phyloP scores from a whole-genome alignment of 2,329 filamentous ascomycete species.

The Arthrobotrys musiformis region DNA sequence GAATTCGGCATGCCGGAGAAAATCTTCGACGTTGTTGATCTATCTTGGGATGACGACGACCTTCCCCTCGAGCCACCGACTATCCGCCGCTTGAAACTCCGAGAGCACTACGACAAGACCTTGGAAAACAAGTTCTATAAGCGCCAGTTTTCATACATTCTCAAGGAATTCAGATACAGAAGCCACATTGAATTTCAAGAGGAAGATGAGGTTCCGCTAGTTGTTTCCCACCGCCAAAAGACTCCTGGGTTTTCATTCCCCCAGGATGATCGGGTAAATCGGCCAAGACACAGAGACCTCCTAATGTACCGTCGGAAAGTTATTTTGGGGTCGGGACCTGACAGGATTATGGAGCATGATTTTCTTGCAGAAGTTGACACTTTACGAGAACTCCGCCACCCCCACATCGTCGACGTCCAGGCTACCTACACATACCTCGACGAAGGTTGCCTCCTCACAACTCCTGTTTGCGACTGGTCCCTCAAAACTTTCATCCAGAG shows the following conservation, averaged over 20 bases:
- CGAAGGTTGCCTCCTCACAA: conserved; percentile 73
- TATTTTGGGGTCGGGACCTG: conserved; percentile 65
- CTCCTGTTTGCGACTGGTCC: conserved; percentile 73
- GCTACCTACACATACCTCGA: conserved; percentile 75
- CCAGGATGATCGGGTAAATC: conserved; percentile 70
- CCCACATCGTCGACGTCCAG: conserved; percentile 76
- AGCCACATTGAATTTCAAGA: conserved; percentile 73
- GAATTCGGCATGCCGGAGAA: conserved; percentile 77
- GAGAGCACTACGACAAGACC: conserved; percentile 70
- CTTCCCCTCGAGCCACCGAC: conserved; percentile 75
- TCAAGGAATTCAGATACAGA: conserved; percentile 72
- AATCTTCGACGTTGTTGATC: conserved; percentile 78
- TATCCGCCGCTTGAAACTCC: conserved; percentile 72
- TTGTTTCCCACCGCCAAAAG: conserved; percentile 65
- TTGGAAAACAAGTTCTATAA: conserved; percentile 76
- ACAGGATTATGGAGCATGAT: conserved; percentile 67
- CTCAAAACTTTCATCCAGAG: conserved; percentile 75
- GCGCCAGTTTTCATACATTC: conserved; percentile 75
- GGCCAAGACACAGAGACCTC: conserved; percentile 71
- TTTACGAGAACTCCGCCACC: conserved; percentile 71
- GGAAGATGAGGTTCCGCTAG: conserved; percentile 75
- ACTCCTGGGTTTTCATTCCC: conserved; percentile 60
- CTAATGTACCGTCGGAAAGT: conserved; percentile 71
- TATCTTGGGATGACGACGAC: conserved; percentile 80
- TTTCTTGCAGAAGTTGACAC: conserved; percentile 70